phyloP scores from a whole-genome alignment of 768 basidiomycete genomes.

The Crepidotus variabilis region DNA sequence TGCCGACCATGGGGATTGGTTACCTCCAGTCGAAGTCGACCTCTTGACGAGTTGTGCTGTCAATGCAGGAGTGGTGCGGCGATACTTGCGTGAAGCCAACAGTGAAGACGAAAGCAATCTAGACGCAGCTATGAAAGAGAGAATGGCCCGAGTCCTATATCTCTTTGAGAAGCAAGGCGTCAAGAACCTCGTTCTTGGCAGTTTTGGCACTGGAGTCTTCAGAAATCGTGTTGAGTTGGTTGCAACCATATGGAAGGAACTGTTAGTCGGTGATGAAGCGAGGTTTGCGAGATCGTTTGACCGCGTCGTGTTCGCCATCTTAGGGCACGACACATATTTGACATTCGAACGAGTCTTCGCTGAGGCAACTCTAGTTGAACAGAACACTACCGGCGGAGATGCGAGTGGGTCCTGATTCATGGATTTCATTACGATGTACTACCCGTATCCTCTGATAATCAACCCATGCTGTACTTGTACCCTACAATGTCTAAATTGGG shows the following conservation, averaged over 20 bases:
- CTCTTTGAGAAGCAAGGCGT: slow-evolving; percentile 58
- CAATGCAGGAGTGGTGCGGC: slow-evolving; percentile 47
- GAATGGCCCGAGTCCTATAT: slow-evolving; percentile 63
- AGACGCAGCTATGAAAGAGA: slow-evolving; percentile 51
- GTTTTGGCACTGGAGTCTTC: slow-evolving; percentile 74
- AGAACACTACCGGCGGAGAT: neutral
- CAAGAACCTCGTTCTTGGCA: slow-evolving; percentile 59
- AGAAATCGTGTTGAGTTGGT: slow-evolving; percentile 52
- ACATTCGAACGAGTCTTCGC: slow-evolving; percentile 5
- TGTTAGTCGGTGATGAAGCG: slow-evolving; percentile 29
- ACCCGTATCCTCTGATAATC: no score
- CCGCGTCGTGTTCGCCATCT: slow-evolving; percentile 5
- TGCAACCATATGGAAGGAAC: slow-evolving; percentile 55
- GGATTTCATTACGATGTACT: no score
- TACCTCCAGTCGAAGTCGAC: slow-evolving; percentile 49
- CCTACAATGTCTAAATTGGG: no score
- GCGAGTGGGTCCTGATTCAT: neutral
- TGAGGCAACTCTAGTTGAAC: neutral
- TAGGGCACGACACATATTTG: slow-evolving; percentile 5
- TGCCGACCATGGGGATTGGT: slow-evolving; percentile 51
- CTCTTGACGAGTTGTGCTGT: slow-evolving; percentile 69
- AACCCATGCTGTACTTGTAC: no score
- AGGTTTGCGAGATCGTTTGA: slow-evolving; percentile 9
- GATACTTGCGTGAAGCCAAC: neutral
- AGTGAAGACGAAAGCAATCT: slow-evolving; percentile 8